Evolutionary conservation across 768 basidiomycete genomes (phyloP).

Genomic region (Multifurca ochricompacta): DNA sequence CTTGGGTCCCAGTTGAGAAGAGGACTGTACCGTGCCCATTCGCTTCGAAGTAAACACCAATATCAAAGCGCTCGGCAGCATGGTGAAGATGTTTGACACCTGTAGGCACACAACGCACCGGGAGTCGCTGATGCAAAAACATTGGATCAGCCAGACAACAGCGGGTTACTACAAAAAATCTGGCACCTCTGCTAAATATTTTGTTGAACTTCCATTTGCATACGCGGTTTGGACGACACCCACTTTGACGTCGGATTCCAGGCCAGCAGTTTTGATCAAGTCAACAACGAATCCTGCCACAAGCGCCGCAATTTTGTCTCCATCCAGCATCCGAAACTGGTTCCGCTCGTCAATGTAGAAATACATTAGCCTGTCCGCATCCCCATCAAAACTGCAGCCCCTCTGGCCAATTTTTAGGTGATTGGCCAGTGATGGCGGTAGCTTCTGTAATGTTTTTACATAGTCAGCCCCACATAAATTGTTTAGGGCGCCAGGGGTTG

Average conservation of each 20-base stretch:
- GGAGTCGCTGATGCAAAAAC: conserved; percentile 55
- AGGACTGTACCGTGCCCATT: conserved; percentile 98
- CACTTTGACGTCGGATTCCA: conserved; percentile 70
- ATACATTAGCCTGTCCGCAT: conserved; percentile 95
- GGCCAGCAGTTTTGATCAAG: conserved; percentile 75
- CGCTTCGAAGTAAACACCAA: conserved; percentile 99
- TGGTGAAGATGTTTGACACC: conserved; percentile 98
- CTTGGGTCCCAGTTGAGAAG: conserved; percentile 73
- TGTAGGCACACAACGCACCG: conserved; percentile 91
- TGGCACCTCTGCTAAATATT: conserved; percentile 74
- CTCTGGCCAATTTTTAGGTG: conserved; percentile 64
- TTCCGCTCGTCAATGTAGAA: conserved; percentile 78
- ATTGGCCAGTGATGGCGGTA: conserved; percentile 68
- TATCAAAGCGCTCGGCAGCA: conserved; percentile 86
- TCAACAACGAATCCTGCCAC: conserved; percentile 91
- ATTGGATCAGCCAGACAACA: background rate
- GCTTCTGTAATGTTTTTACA: conserved; percentile 87
- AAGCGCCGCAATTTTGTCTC: conserved; percentile 94
- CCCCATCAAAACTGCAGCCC: conserved; percentile 92
- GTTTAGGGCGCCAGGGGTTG: conserved; percentile 70
- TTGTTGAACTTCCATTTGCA: conserved; percentile 95
- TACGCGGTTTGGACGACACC: conserved; percentile 99
- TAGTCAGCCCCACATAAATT: conserved; percentile 89
- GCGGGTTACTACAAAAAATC: background rate
- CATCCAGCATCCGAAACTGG: conserved; percentile 88